Conservation (phyloP, 345 rosid species). For the Lenwebbia sp. region DNA sequence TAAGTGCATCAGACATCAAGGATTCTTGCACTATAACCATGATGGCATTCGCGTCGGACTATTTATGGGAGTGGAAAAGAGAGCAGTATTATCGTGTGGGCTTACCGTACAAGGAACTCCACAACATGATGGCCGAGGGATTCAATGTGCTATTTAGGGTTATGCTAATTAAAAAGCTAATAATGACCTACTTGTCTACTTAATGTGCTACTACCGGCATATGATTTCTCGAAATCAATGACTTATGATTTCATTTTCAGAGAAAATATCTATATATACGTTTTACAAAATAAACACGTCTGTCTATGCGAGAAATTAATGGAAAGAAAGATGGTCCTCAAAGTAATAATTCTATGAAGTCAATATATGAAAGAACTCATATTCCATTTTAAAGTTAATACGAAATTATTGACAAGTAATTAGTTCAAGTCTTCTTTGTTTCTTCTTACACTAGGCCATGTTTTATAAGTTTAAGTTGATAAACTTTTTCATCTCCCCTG, state of each 20-base stretch:
- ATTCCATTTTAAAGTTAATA: neutral
- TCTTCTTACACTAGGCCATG: neutral
- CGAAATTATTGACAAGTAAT: neutral
- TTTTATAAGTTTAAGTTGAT: neutral
- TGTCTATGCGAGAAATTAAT: neutral
- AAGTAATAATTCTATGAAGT: neutral
- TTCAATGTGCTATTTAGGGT: neutral
- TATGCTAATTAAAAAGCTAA: neutral
- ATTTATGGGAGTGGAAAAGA: rapidly evolving
- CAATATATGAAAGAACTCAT: neutral
- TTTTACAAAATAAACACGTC: neutral
- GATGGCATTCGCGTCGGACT: neutral
- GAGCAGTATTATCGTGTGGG: neutral
- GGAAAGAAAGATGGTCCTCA: neutral
- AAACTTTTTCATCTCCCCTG: neutral
- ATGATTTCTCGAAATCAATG: neutral
- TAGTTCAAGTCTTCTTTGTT: neutral
- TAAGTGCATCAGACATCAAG: rapidly evolving
- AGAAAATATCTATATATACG: no score
- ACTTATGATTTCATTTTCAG: neutral
- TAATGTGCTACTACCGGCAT: neutral
- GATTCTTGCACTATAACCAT: neutral
- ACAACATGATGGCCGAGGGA: neutral
- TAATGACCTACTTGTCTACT: neutral
- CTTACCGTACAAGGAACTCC: neutral